Conservation (phyloP, 176 grass and related monocot genomes). For the Zizania latifolia region DNA sequence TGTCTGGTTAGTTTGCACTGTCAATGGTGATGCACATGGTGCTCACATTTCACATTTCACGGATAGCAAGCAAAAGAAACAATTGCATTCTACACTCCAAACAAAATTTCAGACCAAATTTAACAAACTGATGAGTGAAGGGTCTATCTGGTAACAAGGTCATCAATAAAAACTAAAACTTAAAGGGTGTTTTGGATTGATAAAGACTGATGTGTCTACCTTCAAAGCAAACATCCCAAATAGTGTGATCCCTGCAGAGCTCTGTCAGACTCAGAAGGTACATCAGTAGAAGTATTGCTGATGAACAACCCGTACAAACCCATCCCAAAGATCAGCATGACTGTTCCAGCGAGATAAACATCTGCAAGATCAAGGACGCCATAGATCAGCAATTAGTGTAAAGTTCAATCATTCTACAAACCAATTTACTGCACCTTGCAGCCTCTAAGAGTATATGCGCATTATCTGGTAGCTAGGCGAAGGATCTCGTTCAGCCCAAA, state of each 20-base stretch:
- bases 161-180: not conserved
- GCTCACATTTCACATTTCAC: no score
- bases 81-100: not conserved
- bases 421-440: not conserved
- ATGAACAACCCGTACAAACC: slow-evolving; percentile 93
- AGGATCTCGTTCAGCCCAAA: no score
- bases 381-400: slow-evolving; percentile 7
- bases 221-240: slow-evolving; percentile 97
- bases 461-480: no score
- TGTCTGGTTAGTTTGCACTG: not conserved
- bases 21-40: not conserved
- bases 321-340: no score
- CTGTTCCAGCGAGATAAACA: slow-evolving; percentile 92
- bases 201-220: slow-evolving; percentile 25
- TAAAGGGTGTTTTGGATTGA: not conserved
- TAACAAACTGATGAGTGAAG: not conserved
- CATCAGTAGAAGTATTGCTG: slow-evolving; percentile 49
- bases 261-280: slow-evolving; percentile 48
- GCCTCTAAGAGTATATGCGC: not conserved
- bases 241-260: slow-evolving; percentile 65
- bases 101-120: not conserved
- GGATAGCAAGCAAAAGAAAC: not conserved
- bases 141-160: not conserved
- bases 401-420: not conserved
- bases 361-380: slow-evolving; percentile 37